Base-by-base conservation (phyloP, 495 filamentous ascomycete species). In the Xylaria venustula region DNA sequence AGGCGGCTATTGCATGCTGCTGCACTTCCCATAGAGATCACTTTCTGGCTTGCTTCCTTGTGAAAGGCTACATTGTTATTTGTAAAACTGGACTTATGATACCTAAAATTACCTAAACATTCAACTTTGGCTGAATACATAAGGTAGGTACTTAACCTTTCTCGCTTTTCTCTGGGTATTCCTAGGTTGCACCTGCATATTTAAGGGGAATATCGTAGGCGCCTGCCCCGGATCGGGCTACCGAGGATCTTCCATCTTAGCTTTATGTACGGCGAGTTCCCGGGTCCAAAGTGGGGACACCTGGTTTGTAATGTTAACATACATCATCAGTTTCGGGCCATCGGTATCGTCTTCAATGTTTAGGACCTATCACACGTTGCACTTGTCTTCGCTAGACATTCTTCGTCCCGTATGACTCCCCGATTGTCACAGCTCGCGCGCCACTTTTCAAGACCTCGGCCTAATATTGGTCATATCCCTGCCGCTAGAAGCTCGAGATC, bases 401-500 rank as follows among this genome's bases (percentile, higher is more conserved):
- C 20, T 47, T 45, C 45, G 12, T 37, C 22, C 51, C 49, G 49
- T 61, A 96, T 96, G 92, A 87, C 91, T 71, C 79, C 81, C 49
- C 85, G 92, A 60, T 72, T 96, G 50, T 86, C 79, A 26, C 89
- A 90, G 66, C 67, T 95, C 23, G 79, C 87, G 55, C 84, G 88
- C 54, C 91, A 96, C 69, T 74, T 96, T 40, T 81, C 85, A 45
- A 81, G 83, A 54, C 83, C 86, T 49, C 75, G 84, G 9, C 82
- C 87, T 15, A 81, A 79, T 58, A 77, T 82, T 61, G 73, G 77
- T 19, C 83, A 81, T 63, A 63, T 69, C 32, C 79, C 82, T n/a
- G 74, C 80, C 9, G 73, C 77, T 22, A 57, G 70, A 28, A 45
- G 48, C 58, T 30, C 64, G 15, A 52, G 50, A 45, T 63, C 66